Percentiles rank a stretch among this genome's conserved stretches.
Evolutionary conservation across 306 rosid genomes (phyloP).

Genomic region (Pterocarpus santalinus): DNA sequence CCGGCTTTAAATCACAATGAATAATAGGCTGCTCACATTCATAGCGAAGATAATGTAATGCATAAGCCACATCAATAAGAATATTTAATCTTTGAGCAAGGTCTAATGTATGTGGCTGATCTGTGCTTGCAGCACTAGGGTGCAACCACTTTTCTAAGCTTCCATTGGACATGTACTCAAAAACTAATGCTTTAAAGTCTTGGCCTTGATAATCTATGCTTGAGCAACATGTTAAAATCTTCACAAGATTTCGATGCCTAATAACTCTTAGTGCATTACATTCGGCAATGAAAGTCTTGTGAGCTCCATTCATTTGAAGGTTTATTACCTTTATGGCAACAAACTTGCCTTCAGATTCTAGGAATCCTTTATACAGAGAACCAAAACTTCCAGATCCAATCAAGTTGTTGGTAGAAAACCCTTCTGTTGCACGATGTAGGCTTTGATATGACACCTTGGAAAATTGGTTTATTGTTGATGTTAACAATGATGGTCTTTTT

Average conservation of each 20-base stretch:
- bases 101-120: background rate
- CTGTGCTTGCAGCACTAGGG: background rate
- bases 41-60: background rate
- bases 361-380: background rate
- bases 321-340: background rate
- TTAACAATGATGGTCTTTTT: no score
- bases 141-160: no score
- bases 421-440: no score
- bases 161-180: no score
- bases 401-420: background rate
- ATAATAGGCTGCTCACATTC: no score
- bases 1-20: background rate
- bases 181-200: background rate
- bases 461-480: no score
- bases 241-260: background rate
- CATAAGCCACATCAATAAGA: background rate
- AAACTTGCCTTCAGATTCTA: background rate
- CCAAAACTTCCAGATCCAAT: background rate
- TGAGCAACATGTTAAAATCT: background rate
- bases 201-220: background rate
- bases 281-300: background rate
- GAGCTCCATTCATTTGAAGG: background rate
- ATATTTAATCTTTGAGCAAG: background rate
- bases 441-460: no score
- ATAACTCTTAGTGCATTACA: background rate